Conservation (phyloP, 1,284 basidiomycete genomes). For the Ustilago tritici region DNA sequence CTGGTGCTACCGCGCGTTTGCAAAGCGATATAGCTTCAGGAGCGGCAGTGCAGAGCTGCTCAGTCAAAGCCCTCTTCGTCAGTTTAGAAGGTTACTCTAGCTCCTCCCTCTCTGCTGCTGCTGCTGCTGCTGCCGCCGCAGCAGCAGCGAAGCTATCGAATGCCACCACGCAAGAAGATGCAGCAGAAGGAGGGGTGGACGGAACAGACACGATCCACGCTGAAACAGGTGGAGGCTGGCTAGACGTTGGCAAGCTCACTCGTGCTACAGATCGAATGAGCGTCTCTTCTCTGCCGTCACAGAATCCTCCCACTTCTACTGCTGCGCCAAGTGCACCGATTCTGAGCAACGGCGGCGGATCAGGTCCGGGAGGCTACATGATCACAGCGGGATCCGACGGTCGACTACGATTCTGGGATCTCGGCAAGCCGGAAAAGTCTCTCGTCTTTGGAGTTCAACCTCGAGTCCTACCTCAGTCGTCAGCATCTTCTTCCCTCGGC, state of each 20-base stretch:
- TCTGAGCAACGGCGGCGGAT: slow-evolving; percentile 3
- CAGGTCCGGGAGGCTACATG: slow-evolving; percentile 76
- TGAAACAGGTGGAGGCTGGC: slow-evolving; percentile 50
- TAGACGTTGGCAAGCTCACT: slow-evolving; percentile 58
- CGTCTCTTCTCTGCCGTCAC: slow-evolving; percentile 1
- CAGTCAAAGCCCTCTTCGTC: slow-evolving; percentile 55
- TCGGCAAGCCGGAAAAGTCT: slow-evolving; percentile 75
- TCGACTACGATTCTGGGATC: slow-evolving; percentile 84
- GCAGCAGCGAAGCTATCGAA: neutral
- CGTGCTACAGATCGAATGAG: slow-evolving; percentile 15
- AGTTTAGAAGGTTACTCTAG: slow-evolving; percentile 58
- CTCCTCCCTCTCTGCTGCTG: slow-evolving; percentile 27
- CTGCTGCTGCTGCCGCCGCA: neutral
- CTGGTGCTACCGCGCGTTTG: neutral
- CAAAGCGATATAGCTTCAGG: neutral
- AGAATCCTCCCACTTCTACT: neutral
- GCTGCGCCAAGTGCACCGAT: neutral
- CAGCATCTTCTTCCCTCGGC: neutral
- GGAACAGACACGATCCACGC: slow-evolving; percentile 27
- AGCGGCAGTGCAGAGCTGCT: slow-evolving; percentile 4
- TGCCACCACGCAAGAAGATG: neutral
- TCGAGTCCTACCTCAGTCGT: slow-evolving; percentile 5
- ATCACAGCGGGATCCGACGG: slow-evolving; percentile 85
- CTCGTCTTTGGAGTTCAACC: slow-evolving; percentile 35
- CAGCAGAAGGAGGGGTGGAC: slow-evolving; percentile 6